Percentiles rank a stretch among this genome's conserved stretches.
These are phyloP conservation scores for Plasmodium berghei DNA, from an alignment of 169 alveolate species.

Conservation along the genomic window DNA sequence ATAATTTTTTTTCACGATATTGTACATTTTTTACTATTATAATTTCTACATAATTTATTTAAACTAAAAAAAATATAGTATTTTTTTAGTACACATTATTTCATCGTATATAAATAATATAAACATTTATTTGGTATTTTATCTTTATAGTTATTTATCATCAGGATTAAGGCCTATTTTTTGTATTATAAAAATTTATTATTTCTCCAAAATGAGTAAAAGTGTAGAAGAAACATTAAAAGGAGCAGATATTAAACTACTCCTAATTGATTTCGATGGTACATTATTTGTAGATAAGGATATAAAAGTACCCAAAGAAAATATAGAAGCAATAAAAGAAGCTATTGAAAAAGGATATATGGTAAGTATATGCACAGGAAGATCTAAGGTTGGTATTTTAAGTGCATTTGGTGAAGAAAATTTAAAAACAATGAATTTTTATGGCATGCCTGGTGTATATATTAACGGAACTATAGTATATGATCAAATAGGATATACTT, in stretches of 20 bases:
- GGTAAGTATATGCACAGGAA: slow-evolving; percentile 63
- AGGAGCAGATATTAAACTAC: slow-evolving; percentile 57
- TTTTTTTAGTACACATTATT: too few relatives aligned
- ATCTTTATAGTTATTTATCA: too few relatives aligned
- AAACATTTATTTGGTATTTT: too few relatives aligned
- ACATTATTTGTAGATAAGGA: slow-evolving; percentile 67
- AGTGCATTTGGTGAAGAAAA: slow-evolving; percentile 77
- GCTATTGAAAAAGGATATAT: slow-evolving; percentile 72
- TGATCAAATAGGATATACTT: slow-evolving; percentile 63
- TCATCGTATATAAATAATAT: too few relatives aligned
- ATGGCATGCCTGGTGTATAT: slow-evolving; percentile 76
- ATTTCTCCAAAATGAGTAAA: too few relatives aligned
- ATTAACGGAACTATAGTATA: slow-evolving; percentile 71
- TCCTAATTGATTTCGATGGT: slow-evolving; percentile 69
- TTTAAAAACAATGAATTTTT: slow-evolving; percentile 70
- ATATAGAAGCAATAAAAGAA: slow-evolving; percentile 67
- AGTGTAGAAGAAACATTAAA: slow-evolving; percentile 59
- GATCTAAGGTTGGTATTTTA: slow-evolving; percentile 73
- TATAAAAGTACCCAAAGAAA: slow-evolving; percentile 63
- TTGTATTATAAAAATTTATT: too few relatives aligned
- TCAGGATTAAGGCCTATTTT: too few relatives aligned
- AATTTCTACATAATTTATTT: too few relatives aligned
- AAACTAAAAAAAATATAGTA: too few relatives aligned
- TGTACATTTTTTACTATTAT: too few relatives aligned
- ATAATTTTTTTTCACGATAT: too few relatives aligned